Evolutionary conservation across 2,329 filamentous ascomycete genomes (phyloP), one percentile per base, ranked within the genome.

Genomic region (Ascochyta lentis): DNA sequence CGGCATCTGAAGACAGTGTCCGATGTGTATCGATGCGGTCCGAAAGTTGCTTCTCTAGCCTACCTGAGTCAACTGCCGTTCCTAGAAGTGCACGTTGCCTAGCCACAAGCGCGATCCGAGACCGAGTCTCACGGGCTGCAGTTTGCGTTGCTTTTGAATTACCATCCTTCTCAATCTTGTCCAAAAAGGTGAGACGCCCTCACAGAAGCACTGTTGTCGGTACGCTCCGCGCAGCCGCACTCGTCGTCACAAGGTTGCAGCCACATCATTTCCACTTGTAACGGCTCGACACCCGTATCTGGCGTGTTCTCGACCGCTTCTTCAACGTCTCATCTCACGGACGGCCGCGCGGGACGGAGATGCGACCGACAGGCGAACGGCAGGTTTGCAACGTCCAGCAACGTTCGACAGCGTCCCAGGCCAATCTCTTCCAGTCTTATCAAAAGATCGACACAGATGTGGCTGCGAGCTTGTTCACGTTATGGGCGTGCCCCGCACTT

Each of bases 1-100:
- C 48, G 43, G 31, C 37, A 52, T 53, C 52, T 49, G 37, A 49
- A 48, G 29, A 50, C 47, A 49, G 43, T 49, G 16, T 49, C 49
- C 49, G 52, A 42, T 31, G 39, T 22, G 31, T 23, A 23, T 46
- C 34, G 4, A 29, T 33, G n/a, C 31, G 49, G 39, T 24, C 41
- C 33, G 41, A 48, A 49, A 41, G 24, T 8, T 41, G 29, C 35
- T 35, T 27, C 13, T 37, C 42, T 19, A 15, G 33, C 15, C 23
- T 38, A 40, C 12, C 40, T 33, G 7, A 33, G 37, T 31, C 24
- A 26, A 22, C 23, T 34, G 1, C 15, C 12, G 9, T n/a, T 24
- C 34, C 9, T 13, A 7, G n/a, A 39, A n/a, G 8, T 29, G 29
- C 37, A 23, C 31, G 10, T 34, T 16, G 19, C 22, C 26, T 33